Conservation (phyloP, 257 asterid genomes). For the Nicotiana tabacum region DNA sequence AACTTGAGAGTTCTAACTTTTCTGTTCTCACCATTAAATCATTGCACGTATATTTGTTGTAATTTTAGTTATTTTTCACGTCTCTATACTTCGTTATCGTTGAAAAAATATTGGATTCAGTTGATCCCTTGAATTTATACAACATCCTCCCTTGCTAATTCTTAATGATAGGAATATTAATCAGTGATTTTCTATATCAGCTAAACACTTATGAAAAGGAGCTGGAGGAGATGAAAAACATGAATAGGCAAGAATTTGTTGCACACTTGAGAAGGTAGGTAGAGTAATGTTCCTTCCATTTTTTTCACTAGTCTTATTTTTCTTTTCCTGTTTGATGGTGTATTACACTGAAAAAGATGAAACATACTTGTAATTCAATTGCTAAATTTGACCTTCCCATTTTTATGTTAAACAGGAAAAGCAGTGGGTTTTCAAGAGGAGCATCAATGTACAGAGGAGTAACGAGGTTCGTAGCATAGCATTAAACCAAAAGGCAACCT, state of each 20-base stretch:
- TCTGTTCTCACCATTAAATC: background rate
- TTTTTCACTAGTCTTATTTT: background rate
- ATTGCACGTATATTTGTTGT: background rate
- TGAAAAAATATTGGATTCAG: background rate
- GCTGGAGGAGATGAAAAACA: slow-evolving; percentile 68
- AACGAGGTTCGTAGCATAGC: slow-evolving; percentile 46
- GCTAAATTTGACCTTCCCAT: background rate
- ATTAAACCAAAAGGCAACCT: background rate
- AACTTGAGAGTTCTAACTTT: background rate
- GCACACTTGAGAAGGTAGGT: slow-evolving; percentile 82
- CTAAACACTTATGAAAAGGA: slow-evolving; percentile 60
- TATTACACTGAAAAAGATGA: slow-evolving; percentile 7
- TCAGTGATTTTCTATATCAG: slow-evolving; percentile 17
- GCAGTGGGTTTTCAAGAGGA: slow-evolving; percentile 93
- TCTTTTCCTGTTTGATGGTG: slow-evolving; percentile 3
- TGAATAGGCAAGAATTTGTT: slow-evolving; percentile 85
- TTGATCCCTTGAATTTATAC: background rate
- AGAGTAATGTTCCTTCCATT: background rate
- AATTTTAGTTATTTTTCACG: background rate
- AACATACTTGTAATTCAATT: background rate
- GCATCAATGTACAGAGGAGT: slow-evolving; percentile 90
- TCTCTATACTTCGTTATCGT: background rate
- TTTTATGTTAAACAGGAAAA: slow-evolving; percentile 42
- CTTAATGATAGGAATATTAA: too few species aligned
- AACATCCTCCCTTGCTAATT: background rate